Percentiles rank a stretch among this genome's conserved stretches.
These are phyloP conservation scores for Sugiyamaella novakii DNA, from an alignment of 1,139 yeast species.

Conservation along the genomic window DNA sequence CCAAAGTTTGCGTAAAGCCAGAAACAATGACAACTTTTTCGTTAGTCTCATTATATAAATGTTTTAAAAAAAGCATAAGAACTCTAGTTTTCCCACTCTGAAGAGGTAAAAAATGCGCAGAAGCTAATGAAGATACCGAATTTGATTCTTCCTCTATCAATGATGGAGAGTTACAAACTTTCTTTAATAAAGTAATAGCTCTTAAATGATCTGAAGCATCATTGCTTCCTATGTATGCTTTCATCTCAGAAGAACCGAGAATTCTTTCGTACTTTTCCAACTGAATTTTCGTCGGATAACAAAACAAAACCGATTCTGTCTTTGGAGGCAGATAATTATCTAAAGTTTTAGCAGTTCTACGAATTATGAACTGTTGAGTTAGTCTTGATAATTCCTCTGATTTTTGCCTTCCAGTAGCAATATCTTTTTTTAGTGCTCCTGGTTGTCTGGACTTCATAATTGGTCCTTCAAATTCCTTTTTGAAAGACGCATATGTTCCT, in stretches of 20 bases:
- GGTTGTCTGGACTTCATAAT: slow-evolving; percentile 74
- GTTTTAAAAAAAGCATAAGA: slow-evolving; percentile 37
- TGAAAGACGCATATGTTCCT: slow-evolving; percentile 66
- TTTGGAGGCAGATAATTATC: slow-evolving; percentile 69
- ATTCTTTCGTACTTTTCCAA: slow-evolving; percentile 49
- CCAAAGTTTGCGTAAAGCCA: slow-evolving; percentile 85
- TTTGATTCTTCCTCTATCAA: slow-evolving; percentile 47
- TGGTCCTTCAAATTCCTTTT: slow-evolving; percentile 67
- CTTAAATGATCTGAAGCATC: slow-evolving; percentile 56
- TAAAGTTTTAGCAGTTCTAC: slow-evolving; percentile 74
- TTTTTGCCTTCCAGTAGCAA: slow-evolving; percentile 60
- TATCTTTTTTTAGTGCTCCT: slow-evolving; percentile 56
- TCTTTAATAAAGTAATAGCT: slow-evolving; percentile 72
- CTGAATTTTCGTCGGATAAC: slow-evolving; percentile 72
- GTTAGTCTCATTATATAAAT: slow-evolving; percentile 41
- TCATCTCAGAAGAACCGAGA: slow-evolving; percentile 21
- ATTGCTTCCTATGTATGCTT: slow-evolving; percentile 39
- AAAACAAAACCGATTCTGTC: slow-evolving; percentile 77
- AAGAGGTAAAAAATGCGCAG: slow-evolving; percentile 11
- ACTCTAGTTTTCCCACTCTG: slow-evolving; percentile 43
- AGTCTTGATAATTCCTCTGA: slow-evolving; percentile 62
- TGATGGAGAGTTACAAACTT: slow-evolving; percentile 82
- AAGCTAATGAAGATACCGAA: too few species aligned
- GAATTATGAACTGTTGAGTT: slow-evolving; percentile 67
- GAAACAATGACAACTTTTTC: slow-evolving; percentile 89